phyloP scores from a whole-genome alignment of 179 eudicot species.

The Carnegiea gigantea region DNA sequence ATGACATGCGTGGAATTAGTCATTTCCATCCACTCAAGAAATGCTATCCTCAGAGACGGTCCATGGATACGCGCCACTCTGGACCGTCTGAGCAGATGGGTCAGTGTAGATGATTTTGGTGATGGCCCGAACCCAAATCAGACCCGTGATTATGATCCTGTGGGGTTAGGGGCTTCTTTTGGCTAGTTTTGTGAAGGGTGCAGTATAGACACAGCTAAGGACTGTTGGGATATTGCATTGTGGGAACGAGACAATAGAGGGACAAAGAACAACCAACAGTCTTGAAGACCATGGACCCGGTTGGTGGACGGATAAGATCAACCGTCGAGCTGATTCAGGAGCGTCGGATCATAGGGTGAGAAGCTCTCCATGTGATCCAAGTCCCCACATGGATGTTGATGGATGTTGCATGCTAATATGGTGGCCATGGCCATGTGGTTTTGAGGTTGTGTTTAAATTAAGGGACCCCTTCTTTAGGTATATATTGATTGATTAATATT shows the following conservation, averaged over 20 bases:
- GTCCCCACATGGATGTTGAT: slow-evolving; percentile 41
- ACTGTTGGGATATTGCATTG: slow-evolving; percentile 38
- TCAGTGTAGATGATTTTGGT: neutral
- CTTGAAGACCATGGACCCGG: slow-evolving; percentile 38
- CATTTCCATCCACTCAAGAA: slow-evolving; percentile 25
- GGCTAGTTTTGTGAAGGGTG: slow-evolving; percentile 29
- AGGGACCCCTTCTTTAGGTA: slow-evolving; percentile 25
- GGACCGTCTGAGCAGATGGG: slow-evolving; percentile 29
- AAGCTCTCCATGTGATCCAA: slow-evolving; percentile 34
- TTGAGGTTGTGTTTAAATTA: slow-evolving; percentile 32
- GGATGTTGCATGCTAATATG: slow-evolving; percentile 14
- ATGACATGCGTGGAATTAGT: slow-evolving; percentile 28
- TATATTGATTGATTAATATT: slow-evolving; percentile 15
- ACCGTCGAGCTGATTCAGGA: slow-evolving; percentile 25
- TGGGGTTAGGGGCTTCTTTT: slow-evolving; percentile 26
- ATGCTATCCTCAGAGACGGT: slow-evolving; percentile 22
- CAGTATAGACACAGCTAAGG: slow-evolving; percentile 37
- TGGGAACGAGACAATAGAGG: slow-evolving; percentile 42
- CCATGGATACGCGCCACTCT: slow-evolving; percentile 3
- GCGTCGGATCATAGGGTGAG: slow-evolving; percentile 35
- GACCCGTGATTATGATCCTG: slow-evolving; percentile 23
- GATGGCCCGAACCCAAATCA: slow-evolving; percentile 10
- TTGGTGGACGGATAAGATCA: slow-evolving; percentile 36
- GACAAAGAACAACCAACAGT: slow-evolving; percentile 34
- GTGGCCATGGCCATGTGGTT: slow-evolving; percentile 45